phyloP scores from a whole-genome alignment of 2,329 filamentous ascomycete genomes.

The Sporothrix inflata region DNA sequence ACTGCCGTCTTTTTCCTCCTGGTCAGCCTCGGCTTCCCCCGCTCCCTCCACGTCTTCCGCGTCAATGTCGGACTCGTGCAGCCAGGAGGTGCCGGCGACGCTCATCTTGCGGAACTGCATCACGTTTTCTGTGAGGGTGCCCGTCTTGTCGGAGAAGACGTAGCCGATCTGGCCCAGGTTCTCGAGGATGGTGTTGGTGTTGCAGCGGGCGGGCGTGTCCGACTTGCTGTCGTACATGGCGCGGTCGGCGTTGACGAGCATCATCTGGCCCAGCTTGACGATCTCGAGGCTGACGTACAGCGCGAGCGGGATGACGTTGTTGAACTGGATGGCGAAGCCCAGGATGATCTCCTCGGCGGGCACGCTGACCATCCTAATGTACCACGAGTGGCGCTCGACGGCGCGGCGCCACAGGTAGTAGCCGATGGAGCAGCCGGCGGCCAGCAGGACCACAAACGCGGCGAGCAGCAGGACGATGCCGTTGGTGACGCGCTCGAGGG shows the following conservation, averaged over 20 bases:
- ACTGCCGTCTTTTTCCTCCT: neutral
- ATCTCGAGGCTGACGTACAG: constrained; percentile 90
- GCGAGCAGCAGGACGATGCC: constrained; percentile 79
- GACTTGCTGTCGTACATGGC: constrained; percentile 88
- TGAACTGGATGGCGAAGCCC: constrained; percentile 94
- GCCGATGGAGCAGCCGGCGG: constrained; percentile 78
- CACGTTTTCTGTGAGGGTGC: constrained; percentile 89
- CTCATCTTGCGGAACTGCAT: constrained; percentile 96
- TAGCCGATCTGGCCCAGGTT: constrained; percentile 90
- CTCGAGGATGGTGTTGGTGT: constrained; percentile 93
- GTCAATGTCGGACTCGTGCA: constrained; percentile 62
- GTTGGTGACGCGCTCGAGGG: constrained; percentile 72
- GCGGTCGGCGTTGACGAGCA: constrained; percentile 77
- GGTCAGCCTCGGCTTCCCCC: neutral
- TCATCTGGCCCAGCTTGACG: constrained; percentile 77
- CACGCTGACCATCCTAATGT: constrained; percentile 71
- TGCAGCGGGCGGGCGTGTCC: constrained; percentile 84
- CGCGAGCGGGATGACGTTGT: constrained; percentile 89
- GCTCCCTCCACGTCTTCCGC: constrained; percentile 31
- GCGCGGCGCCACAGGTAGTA: constrained; percentile 75
- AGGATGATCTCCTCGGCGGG: constrained; percentile 80
- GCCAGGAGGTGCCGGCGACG: constrained; percentile 85
- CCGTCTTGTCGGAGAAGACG: constrained; percentile 93
- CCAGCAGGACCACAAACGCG: constrained; percentile 75
- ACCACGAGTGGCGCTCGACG: constrained; percentile 74